Percentiles rank a stretch among this genome's conserved stretches.
These are phyloP conservation scores for Gnaphalium uliginosum DNA, from an alignment of 129 eudicot species.

Conservation along the genomic window DNA sequence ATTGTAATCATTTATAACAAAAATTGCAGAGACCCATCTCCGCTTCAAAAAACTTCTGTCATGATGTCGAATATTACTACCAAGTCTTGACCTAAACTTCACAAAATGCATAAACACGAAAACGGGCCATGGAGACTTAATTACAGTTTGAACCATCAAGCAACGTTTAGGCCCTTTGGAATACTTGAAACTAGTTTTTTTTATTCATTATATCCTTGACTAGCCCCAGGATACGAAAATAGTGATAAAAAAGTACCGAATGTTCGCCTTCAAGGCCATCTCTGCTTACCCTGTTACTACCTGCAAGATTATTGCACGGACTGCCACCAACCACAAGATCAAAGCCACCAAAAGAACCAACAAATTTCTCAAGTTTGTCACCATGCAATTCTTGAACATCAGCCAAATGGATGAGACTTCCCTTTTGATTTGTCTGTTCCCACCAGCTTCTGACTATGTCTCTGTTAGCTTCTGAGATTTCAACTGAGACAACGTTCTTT, in stretches of 20 bases:
- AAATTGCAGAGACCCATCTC: constrained; percentile 10
- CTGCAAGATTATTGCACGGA: constrained; percentile 90
- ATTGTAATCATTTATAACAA: constrained; percentile 1
- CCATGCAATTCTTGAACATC: constrained; percentile 57
- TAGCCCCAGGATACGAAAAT: constrained; percentile 51
- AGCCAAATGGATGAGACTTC: constrained; percentile 51
- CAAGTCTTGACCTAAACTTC: not conserved
- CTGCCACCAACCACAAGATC: constrained; percentile 82
- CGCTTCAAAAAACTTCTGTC: not conserved
- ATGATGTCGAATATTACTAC: not conserved
- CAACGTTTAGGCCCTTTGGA: not conserved
- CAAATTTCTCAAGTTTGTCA: constrained; percentile 39
- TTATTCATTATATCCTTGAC: constrained; percentile 53
- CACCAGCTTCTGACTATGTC: constrained; percentile 76
- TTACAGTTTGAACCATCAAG: constrained; percentile 7
- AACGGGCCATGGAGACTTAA: constrained; percentile 2
- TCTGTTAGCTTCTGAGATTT: constrained; percentile 67
- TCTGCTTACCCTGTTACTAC: constrained; percentile 78
- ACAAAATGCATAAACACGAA: not conserved
- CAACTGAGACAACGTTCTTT: constrained; percentile 71
- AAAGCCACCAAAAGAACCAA: constrained; percentile 54
- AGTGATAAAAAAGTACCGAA: constrained; percentile 69
- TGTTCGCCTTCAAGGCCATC: constrained; percentile 88
- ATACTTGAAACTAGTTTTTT: not conserved
- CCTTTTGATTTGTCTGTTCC: constrained; percentile 87